Conservation (phyloP, 306 rosid species). For the Calophaca sinica region DNA sequence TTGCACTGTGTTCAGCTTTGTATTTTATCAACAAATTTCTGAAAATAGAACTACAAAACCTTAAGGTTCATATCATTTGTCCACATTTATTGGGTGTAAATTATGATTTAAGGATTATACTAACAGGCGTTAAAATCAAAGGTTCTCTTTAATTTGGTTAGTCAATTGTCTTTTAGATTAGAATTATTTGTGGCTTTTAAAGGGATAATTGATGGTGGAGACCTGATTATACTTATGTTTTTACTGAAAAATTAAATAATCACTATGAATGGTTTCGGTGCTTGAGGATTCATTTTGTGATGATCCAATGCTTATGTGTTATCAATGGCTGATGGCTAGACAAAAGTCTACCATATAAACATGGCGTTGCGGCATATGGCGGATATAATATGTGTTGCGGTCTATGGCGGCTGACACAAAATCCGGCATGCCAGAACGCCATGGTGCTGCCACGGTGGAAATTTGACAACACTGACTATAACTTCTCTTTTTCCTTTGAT, state of each 20-base stretch:
- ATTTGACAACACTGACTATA: too few species aligned
- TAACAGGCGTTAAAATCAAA: neutral
- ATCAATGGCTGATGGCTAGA: too few species aligned
- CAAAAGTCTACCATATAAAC: too few species aligned
- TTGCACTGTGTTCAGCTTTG: neutral
- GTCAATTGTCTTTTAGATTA: neutral
- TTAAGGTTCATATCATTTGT: neutral
- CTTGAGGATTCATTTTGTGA: neutral
- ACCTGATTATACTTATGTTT: neutral
- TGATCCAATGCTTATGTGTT: too few species aligned
- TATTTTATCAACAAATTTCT: neutral
- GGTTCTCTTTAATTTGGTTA: too few species aligned
- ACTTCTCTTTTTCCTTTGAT: too few species aligned
- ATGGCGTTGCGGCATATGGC: too few species aligned
- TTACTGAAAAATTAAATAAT: neutral
- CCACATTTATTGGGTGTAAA: neutral
- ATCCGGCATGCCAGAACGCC: too few species aligned
- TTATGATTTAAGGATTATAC: neutral
- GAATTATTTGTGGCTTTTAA: neutral
- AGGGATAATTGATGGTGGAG: neutral
- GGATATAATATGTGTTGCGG: too few species aligned
- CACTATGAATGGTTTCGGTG: neutral
- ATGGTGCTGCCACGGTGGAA: too few species aligned
- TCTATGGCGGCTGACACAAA: too few species aligned
- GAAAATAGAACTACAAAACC: neutral